Conservation (phyloP, 2,329 filamentous ascomycete genomes). For the Fusarium mexicanum region DNA sequence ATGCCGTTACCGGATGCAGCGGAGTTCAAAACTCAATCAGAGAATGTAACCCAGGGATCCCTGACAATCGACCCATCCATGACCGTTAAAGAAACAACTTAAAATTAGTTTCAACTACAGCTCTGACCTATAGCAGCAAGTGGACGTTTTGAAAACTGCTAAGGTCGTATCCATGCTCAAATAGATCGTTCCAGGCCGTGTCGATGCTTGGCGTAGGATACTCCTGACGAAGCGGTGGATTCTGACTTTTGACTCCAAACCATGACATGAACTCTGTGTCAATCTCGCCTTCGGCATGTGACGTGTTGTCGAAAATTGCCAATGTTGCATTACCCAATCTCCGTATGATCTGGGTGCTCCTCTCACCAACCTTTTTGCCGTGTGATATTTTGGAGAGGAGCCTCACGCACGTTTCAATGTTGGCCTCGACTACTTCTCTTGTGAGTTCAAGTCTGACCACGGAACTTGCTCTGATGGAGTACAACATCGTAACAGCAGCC, state of each 20-base stretch:
- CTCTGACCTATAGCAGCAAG: constrained; percentile 12
- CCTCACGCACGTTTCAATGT: constrained; percentile 32
- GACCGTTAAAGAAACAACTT: not conserved
- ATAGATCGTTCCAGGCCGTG: constrained; percentile 38
- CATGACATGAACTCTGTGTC: constrained; percentile 41
- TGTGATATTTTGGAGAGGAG: constrained; percentile 36
- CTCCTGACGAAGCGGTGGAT: constrained; percentile 29
- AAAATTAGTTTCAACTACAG: not conserved
- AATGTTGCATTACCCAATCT: constrained; percentile 36
- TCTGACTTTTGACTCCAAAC: constrained; percentile 38
- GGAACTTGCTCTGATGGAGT: constrained; percentile 31
- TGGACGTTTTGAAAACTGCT: constrained; percentile 31
- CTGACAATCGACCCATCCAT: not conserved
- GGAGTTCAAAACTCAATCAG: not conserved
- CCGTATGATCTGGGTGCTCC: constrained; percentile 30
- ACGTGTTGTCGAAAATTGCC: constrained; percentile 30
- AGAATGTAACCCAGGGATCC: not conserved
- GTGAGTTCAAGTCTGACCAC: constrained; percentile 28
- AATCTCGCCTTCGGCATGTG: constrained; percentile 27
- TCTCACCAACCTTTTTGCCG: constrained; percentile 31
- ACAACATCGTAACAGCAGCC: constrained; percentile 39
- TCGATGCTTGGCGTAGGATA: constrained; percentile 39
- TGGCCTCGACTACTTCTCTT: constrained; percentile 34
- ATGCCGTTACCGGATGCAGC: not conserved
- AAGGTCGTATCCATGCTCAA: constrained; percentile 37